Conservation (phyloP, 441 rosid species). For the Jatropha multifida region DNA sequence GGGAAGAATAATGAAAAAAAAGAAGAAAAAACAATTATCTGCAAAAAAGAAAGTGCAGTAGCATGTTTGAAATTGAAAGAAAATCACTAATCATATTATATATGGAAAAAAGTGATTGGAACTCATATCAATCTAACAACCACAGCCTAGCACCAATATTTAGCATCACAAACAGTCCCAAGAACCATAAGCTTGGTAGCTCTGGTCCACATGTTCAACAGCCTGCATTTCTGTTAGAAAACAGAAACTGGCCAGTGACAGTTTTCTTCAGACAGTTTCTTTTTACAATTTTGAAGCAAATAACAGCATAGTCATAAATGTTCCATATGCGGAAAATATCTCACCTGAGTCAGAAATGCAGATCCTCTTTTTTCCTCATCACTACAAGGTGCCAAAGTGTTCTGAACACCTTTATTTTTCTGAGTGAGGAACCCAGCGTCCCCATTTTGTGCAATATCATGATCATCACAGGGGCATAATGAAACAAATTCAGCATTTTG, state of each 20-base stretch:
- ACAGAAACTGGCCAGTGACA: neutral
- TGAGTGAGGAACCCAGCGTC: slow-evolving; percentile 20
- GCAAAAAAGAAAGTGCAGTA: neutral
- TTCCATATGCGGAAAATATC: neutral
- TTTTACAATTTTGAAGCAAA: neutral
- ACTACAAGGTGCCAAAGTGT: slow-evolving; percentile 33
- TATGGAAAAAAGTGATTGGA: neutral
- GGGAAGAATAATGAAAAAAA: neutral
- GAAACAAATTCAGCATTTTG: slow-evolving; percentile 36
- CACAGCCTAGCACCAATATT: neutral
- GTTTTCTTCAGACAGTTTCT: neutral
- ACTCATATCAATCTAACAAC: neutral
- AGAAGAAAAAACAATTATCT: neutral
- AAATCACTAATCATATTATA: neutral
- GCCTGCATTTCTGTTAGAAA: slow-evolving; percentile 13
- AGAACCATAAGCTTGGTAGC: neutral
- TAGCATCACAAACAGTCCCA: neutral
- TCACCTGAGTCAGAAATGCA: slow-evolving; percentile 75
- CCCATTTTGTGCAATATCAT: slow-evolving; percentile 19
- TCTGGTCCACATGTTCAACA: neutral
- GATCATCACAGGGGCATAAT: slow-evolving; percentile 30
- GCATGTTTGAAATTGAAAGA: neutral
- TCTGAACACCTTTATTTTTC: slow-evolving; percentile 30
- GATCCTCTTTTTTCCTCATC: slow-evolving; percentile 72
- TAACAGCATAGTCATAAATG: neutral